Conservation (phyloP, 1,284 basidiomycete genomes). For the Pascua sp. region DNA sequence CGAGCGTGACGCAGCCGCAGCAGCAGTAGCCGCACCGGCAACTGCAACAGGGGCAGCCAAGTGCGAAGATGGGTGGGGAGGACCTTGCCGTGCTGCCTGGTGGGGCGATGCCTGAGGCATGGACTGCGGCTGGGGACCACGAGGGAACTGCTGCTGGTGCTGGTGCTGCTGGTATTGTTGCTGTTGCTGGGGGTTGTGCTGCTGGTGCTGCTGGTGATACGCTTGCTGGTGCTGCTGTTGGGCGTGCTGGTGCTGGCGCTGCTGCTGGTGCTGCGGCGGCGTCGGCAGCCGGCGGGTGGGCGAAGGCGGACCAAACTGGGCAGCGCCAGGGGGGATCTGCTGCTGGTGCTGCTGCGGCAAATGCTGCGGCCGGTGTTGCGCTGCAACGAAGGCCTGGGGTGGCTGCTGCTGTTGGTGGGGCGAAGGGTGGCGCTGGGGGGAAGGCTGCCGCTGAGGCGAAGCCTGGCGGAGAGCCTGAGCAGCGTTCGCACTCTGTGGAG, state of each 20-base stretch:
- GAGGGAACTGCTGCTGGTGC: not conserved
- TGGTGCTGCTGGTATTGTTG: not conserved
- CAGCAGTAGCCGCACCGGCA: not conserved
- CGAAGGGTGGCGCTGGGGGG: not conserved
- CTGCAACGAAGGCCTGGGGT: not conserved
- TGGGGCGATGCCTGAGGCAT: not conserved
- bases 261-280: not conserved
- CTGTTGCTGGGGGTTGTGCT: not conserved
- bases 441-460: not conserved
- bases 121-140: not conserved
- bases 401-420: not conserved
- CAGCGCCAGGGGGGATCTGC: not conserved
- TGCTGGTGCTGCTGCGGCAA: constrained; percentile 3
- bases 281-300: not conserved
- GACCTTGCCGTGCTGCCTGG: not conserved
- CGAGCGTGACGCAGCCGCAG: no score
- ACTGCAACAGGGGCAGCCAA: not conserved
- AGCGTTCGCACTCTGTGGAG: not conserved
- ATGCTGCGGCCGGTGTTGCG: not conserved
- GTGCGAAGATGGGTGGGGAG: not conserved
- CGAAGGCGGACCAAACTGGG: not conserved
- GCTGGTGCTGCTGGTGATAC: not conserved
- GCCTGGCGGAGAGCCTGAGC: not conserved
- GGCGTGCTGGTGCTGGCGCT: not conserved
- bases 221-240: not conserved